A percentile compares a stretch with the other conserved stretches of the same genome.
Evolutionary conservation across 2,329 filamentous ascomycete genomes (phyloP).

Genomic region (Curvularia eragrostidis): DNA sequence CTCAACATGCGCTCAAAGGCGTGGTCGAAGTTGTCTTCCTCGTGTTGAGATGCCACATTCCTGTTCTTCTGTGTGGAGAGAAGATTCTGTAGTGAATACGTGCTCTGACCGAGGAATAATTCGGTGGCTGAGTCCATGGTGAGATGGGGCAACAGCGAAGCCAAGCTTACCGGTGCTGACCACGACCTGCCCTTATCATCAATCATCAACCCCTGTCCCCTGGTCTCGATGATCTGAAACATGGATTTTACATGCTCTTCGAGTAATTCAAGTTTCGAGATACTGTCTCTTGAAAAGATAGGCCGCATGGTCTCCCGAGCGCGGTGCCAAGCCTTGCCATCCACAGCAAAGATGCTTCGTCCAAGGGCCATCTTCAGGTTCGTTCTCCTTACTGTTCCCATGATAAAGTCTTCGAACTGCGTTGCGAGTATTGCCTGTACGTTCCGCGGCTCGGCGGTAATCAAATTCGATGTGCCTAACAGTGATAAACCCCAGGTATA

Average conservation of each 20-base stretch:
- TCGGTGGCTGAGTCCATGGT: constrained; percentile 15
- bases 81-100: background rate
- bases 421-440: constrained; percentile 14
- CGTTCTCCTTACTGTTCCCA: constrained; percentile 9
- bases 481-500: constrained; percentile 11
- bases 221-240: constrained; percentile 1
- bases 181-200: constrained; percentile 2
- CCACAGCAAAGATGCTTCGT: constrained; percentile 16
- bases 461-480: constrained; percentile 5
- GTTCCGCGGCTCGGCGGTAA: constrained; percentile 13
- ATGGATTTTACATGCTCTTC: constrained; percentile 8
- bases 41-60: background rate
- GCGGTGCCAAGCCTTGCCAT: constrained; percentile 11
- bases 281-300: constrained; percentile 10
- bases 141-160: constrained; percentile 5
- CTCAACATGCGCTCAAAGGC: constrained; percentile 12
- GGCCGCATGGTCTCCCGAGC: constrained; percentile 14
- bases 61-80: background rate
- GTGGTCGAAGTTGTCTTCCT: constrained; percentile 4
- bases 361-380: constrained; percentile 10
- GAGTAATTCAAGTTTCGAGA: constrained; percentile 5
- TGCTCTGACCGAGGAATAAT: constrained; percentile 7
- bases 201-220: background rate
- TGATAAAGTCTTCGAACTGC: constrained; percentile 13
- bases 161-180: constrained; percentile 9